Base-by-base conservation (phyloP, 306 rosid species). In the Trifolium dubium region DNA sequence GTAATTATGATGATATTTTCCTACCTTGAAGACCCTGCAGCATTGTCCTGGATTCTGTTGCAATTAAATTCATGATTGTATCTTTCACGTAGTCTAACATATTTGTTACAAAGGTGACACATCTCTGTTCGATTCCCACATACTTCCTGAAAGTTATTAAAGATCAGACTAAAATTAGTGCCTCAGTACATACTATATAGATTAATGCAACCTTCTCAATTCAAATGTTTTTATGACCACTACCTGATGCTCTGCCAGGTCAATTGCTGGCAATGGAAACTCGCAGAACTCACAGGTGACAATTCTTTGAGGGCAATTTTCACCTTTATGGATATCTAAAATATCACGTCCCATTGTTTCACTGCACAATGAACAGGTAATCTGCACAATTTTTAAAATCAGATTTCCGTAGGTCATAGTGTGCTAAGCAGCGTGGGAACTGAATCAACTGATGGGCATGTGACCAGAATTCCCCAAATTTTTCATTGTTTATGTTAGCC, bases 191-290 rank as follows among this genome's bases (percentile, higher is more conserved):
- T 3, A 44, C 62, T 10, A 63, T 32, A 60, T 3, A 43, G 32
- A 43, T 29, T 40, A 32, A 61, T 18, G 7, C 40, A 39, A 55
- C 34, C 29, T 65, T 81, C 47, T 64, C 39, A 30, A 79, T 73
- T 62, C 47, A 10, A 15, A 64, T 71, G 69, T 54, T 30, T 56
- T 37, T n/a, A 53, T 8, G 59, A 23, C 30, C 23, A 58, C 40
- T 82, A 85, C 97, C 97, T 90, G 98, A 88, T 93, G 98, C 71
- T 93, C 97, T 1, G 89, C 89, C 76, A 93, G 85, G 84, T 93
- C 96, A 81, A 87, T 43, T 79, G 90, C 97, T 13, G 96, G 96
- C 85, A 87, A 81, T 32, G 98, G 98, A 71, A 93, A 93, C 85
- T 93, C 98, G 66, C 98, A 93, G 84, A 89, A 93, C 72, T 93